Conservation (phyloP, 78 protist genomes). For the Chrysochromulina tobinii region DNA sequence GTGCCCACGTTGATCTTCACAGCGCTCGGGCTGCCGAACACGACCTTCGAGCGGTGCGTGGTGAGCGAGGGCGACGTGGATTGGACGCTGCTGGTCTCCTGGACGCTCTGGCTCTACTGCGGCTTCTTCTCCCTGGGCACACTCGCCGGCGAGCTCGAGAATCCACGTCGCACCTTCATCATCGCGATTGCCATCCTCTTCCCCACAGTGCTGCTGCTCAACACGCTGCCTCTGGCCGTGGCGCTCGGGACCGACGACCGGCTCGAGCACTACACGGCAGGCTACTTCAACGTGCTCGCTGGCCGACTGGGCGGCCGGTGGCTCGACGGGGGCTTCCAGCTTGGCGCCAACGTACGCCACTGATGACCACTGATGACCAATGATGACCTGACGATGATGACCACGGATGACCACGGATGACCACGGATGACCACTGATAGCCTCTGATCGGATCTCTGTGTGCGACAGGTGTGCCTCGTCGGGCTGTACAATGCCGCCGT, state of each 20-base stretch:
- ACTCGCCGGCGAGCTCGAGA: conserved; percentile 5
- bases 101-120: conserved; percentile 15
- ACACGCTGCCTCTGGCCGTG: conserved; percentile 15
- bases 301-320: not conserved
- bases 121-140: conserved; percentile 16
- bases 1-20: not conserved
- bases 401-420: too few species aligned
- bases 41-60: too few species aligned
- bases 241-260: not conserved
- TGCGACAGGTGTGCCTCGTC: not conserved
- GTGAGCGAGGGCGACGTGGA: not conserved
- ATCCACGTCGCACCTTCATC: conserved; percentile 7
- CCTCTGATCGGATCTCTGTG: too few species aligned
- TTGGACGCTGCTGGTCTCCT: not conserved
- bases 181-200: not conserved
- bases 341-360: not conserved
- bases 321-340: not conserved
- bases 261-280: not conserved
- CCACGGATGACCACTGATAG: too few species aligned
- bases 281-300: conserved; percentile 20
- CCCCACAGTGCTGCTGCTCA: conserved; percentile 21
- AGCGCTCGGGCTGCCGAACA: not conserved
- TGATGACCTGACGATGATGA: too few species aligned
- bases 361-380: too few species aligned
- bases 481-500: conserved; percentile 19